Evolutionary conservation across 2,329 filamentous ascomycete species (phyloP), one percentile per base, ranked within the genome.

Genomic region (Botryotinia narcissicola): DNA sequence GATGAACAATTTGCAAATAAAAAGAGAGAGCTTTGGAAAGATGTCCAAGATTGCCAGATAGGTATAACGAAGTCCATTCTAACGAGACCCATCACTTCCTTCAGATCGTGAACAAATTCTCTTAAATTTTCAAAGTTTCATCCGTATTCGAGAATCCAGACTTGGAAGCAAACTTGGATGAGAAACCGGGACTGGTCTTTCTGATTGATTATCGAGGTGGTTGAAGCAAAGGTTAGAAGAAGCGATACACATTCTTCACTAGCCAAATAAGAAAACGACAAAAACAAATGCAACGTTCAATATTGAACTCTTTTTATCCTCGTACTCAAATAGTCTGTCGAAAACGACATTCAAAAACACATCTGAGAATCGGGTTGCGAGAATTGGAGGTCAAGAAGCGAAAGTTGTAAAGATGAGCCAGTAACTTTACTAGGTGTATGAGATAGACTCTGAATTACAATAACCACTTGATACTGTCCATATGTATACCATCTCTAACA

Each of bases 291-390:
- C 2, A 51, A 51, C 6, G 10, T 6, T 51, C 22, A 5, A n/a
- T 14, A 25, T 12, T 5, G 3, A n/a, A n/a, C 25, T 10, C 25
- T 25, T n/a, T n/a, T 25, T n/a, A 14, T n/a, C 10, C 48, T 51
- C 48, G 12, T 4, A 5, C 10, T 51, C 10, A n/a, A 14, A 5
- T 6, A 25, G n/a, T 14, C 48, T 14, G 4, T 51, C 4, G 5
- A 0, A 1, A 7, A n/a, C 3, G 48, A 54, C 10, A 54, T 7
- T 3, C 4, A 2, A 54, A 51, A 54, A 6, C 1, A 16, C 12
- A n/a, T 54, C 25, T n/a, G 5, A 14, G 4, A 0, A n/a, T 54
- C 0, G 10, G 10, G 0, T 48, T 5, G 46, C 3, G 9, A 25
- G 1, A 14, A 54, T n/a, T 54, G 25, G 12, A 54, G 48, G 48